Evolutionary conservation across 177 flowering plant genomes (phyloP).

Genomic region (Vitis hybrid): DNA sequence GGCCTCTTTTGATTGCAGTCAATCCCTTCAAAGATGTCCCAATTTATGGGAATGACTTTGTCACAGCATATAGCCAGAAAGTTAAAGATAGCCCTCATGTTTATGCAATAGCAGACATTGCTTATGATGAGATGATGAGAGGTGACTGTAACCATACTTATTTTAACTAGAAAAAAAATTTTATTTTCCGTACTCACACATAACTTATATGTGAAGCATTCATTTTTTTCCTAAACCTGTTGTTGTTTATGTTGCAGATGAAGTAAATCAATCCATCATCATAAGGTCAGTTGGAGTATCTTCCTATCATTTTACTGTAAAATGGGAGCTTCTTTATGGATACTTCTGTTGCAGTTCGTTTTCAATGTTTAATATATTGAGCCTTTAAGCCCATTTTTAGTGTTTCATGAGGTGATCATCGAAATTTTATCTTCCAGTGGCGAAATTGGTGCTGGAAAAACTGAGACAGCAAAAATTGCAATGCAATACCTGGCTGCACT

Average conservation of each 20-base stretch:
- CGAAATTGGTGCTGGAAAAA: constrained; percentile 99
- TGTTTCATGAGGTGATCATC: constrained; percentile 2
- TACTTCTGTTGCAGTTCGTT: not conserved
- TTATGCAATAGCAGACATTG: constrained; percentile 67
- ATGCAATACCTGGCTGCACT: constrained; percentile 81
- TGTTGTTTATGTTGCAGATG: constrained; percentile 54
- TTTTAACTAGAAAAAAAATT: not conserved
- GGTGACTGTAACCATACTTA: constrained; percentile 36
- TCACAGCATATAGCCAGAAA: constrained; percentile 57
- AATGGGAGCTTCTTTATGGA: not conserved
- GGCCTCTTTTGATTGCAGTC: constrained; percentile 86
- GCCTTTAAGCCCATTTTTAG: not conserved
- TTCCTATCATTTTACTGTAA: not conserved
- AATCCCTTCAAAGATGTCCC: constrained; percentile 82
- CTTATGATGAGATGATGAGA: constrained; percentile 79
- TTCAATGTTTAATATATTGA: not conserved
- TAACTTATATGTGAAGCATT: constrained; percentile 11
- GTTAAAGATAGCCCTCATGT: constrained; percentile 65
- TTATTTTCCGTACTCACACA: not conserved
- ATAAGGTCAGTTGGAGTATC: constrained; percentile 57
- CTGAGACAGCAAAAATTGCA: constrained; percentile 87
- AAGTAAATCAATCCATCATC: constrained; percentile 77
- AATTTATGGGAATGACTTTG: constrained; percentile 55
- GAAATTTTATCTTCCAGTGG: constrained; percentile 49
- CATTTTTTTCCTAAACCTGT: constrained; percentile 10